Percentiles rank a stretch among this genome's conserved stretches.
Conservation (phyloP, 2,329 filamentous ascomycete species). For the Beauveria rudraprayagi region DNA sequence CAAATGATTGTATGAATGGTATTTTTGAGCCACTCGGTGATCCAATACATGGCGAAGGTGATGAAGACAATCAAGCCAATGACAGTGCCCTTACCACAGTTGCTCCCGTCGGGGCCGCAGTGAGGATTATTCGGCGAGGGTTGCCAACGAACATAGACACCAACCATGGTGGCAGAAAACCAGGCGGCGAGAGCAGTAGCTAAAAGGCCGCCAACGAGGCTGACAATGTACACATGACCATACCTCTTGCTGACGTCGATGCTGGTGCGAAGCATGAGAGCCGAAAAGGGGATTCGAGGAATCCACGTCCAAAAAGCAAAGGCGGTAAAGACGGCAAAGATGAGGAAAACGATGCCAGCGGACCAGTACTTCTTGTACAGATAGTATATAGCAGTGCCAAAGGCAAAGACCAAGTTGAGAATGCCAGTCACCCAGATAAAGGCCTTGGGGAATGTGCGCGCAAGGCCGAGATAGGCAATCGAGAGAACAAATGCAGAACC, state of each 20-base stretch:
- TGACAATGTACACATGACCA: constrained; percentile 82
- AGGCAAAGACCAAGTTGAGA: constrained; percentile 72
- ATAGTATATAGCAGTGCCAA: constrained; percentile 86
- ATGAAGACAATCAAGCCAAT: constrained; percentile 79
- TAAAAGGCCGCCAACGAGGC: constrained; percentile 70
- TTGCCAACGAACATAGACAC: constrained; percentile 77
- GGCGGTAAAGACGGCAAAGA: constrained; percentile 72
- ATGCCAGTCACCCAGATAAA: constrained; percentile 93
- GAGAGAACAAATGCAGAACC: constrained; percentile 67
- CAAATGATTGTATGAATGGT: constrained; percentile 82
- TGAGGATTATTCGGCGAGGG: constrained; percentile 48
- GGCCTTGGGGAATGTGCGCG: constrained; percentile 73
- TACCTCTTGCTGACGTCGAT: constrained; percentile 79
- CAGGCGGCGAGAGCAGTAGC: constrained; percentile 73
- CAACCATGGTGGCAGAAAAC: constrained; percentile 79
- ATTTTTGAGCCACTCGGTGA: constrained; percentile 89
- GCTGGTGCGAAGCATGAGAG: constrained; percentile 77
- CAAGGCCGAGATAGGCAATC: constrained; percentile 66
- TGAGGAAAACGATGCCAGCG: constrained; percentile 77
- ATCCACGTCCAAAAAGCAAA: constrained; percentile 88
- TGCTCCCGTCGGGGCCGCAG: constrained; percentile 42
- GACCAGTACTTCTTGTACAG: constrained; percentile 68
- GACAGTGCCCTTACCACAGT: constrained; percentile 68
- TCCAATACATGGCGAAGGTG: constrained; percentile 91
- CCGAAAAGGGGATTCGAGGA: constrained; percentile 80